Percentiles rank a stretch among this genome's conserved stretches.
phyloP scores from a whole-genome alignment of 768 basidiomycete genomes.

The Lactifluus volemus region DNA sequence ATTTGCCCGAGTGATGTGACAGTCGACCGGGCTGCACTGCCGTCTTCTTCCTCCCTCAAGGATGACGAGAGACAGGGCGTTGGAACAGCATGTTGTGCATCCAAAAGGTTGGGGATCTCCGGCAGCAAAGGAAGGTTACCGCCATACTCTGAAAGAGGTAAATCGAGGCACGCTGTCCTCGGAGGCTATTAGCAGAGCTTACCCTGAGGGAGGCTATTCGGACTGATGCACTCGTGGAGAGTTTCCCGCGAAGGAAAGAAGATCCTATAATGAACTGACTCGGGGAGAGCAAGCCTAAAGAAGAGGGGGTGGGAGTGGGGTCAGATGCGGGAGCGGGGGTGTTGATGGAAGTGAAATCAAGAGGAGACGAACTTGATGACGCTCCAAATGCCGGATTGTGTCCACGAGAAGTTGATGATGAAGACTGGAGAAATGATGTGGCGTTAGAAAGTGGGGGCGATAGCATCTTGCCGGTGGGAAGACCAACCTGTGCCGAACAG shows the following conservation, averaged over 20 bases:
- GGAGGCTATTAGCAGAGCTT: slow-evolving; percentile 11
- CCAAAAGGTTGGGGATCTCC: slow-evolving; percentile 35
- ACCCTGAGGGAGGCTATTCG: slow-evolving; percentile 53
- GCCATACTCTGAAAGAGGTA: slow-evolving; percentile 49
- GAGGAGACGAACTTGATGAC: slow-evolving; percentile 42
- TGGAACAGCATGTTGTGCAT: not conserved
- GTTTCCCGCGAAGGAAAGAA: slow-evolving; percentile 55
- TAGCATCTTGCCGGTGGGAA: slow-evolving; percentile 1
- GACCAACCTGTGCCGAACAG: slow-evolving; percentile 62
- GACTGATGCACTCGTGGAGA: slow-evolving; percentile 45
- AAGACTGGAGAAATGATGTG: slow-evolving; percentile 38
- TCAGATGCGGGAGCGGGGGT: not conserved
- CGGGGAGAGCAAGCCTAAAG: slow-evolving; percentile 58
- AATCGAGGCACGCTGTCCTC: slow-evolving; percentile 16
- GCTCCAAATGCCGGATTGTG: slow-evolving; percentile 59
- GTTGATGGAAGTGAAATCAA: not conserved
- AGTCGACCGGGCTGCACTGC: not conserved
- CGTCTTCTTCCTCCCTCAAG: not conserved
- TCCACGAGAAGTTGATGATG: slow-evolving; percentile 67
- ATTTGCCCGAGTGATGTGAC: slow-evolving; percentile 22
- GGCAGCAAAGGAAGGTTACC: slow-evolving; percentile 47
- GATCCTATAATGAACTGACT: slow-evolving; percentile 48
- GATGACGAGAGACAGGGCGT: slow-evolving; percentile 4
- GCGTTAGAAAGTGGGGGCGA: slow-evolving; percentile 13
- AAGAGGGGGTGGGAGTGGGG: not conserved